Conservation (phyloP, 2,329 filamentous ascomycete species). For the Colletotrichum melonis region DNA sequence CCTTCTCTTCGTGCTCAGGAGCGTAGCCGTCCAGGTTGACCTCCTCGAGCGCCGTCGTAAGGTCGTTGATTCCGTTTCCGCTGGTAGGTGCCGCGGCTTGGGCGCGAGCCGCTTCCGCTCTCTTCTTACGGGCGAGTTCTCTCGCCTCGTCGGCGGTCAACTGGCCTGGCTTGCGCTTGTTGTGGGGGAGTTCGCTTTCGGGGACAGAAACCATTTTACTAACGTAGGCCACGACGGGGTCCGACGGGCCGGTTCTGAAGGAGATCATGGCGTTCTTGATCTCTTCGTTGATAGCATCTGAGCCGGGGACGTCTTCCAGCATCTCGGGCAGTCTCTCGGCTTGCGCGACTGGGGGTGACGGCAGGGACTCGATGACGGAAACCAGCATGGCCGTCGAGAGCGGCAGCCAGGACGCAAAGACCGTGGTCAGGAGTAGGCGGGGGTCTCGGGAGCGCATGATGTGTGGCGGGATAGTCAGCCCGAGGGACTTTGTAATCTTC, state of each 20-base stretch:
- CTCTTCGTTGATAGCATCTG: conserved; percentile 73
- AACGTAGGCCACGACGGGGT: conserved; percentile 91
- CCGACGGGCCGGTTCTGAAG: conserved; percentile 77
- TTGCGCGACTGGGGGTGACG: conserved; percentile 85
- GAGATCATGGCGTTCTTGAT: conserved; percentile 85
- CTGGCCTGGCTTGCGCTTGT: conserved; percentile 77
- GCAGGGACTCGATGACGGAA: conserved; percentile 92
- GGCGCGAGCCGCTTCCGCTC: conserved; percentile 86
- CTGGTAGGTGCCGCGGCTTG: conserved; percentile 67
- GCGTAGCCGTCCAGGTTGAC: conserved; percentile 67
- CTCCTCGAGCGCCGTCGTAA: conserved; percentile 71
- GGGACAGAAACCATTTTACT: conserved; percentile 98
- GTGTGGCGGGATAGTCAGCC: conserved; percentile 86
- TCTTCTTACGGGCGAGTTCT: conserved; percentile 87
- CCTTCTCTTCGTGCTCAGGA: conserved; percentile 63
- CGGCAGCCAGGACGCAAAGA: conserved; percentile 92
- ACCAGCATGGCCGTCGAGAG: conserved; percentile 92
- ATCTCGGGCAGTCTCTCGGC: conserved; percentile 82
- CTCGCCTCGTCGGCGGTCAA: conserved; percentile 91
- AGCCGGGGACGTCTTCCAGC: conserved; percentile 82
- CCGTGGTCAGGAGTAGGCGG: conserved; percentile 82
- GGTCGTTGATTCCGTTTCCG: conserved; percentile 61
- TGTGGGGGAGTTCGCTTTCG: conserved; percentile 89
- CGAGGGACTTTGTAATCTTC: conserved; percentile 94
- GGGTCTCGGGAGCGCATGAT: conserved; percentile 86